phyloP scores from a whole-genome alignment of 805 yeast species.

The Osmozyma mogii region DNA sequence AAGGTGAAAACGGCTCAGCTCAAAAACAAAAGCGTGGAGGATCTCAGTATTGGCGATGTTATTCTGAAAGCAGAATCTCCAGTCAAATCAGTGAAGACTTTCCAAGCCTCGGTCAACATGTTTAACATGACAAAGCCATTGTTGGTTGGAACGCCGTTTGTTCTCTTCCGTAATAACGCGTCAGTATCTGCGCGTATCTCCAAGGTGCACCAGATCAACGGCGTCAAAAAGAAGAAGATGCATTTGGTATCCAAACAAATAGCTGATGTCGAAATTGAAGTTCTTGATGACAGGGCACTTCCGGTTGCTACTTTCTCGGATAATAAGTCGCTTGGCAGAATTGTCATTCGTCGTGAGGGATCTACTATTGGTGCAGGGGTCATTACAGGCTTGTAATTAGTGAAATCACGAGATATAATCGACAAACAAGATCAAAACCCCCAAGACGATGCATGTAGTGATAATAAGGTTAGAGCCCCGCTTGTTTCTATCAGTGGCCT shows the following conservation, averaged over 20 bases:
- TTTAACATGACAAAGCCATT: slow-evolving; percentile 56
- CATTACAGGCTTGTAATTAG: slow-evolving; percentile 18
- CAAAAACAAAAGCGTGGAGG: slow-evolving; percentile 43
- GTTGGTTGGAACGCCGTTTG: slow-evolving; percentile 70
- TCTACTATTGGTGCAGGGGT: slow-evolving; percentile 60
- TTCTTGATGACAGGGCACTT: slow-evolving; percentile 38
- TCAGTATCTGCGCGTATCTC: slow-evolving; percentile 62
- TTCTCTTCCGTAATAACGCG: slow-evolving; percentile 68
- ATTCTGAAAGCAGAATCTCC: slow-evolving; percentile 19
- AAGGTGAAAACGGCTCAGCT: slow-evolving; percentile 39
- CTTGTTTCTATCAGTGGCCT: slow-evolving; percentile 62
- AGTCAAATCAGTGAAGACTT: slow-evolving; percentile 19
- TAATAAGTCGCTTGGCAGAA: slow-evolving; percentile 50
- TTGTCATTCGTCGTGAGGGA: slow-evolving; percentile 66
- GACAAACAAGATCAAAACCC: slow-evolving; percentile 47
- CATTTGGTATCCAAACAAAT: slow-evolving; percentile 55
- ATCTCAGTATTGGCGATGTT: slow-evolving; percentile 56
- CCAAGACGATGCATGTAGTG: slow-evolving; percentile 46
- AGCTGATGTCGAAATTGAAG: slow-evolving; percentile 50
- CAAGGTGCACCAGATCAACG: slow-evolving; percentile 21
- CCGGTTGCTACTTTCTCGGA: slow-evolving; percentile 46
- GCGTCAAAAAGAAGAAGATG: slow-evolving; percentile 36
- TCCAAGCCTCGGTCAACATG: slow-evolving; percentile 22
- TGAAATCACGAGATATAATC: slow-evolving; percentile 29
- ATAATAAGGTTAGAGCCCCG: slow-evolving; percentile 48